Percentiles rank a stretch among this genome's conserved stretches.
phyloP scores from a whole-genome alignment of 2,329 filamentous ascomycete genomes.

The Chaetomium sp. region DNA sequence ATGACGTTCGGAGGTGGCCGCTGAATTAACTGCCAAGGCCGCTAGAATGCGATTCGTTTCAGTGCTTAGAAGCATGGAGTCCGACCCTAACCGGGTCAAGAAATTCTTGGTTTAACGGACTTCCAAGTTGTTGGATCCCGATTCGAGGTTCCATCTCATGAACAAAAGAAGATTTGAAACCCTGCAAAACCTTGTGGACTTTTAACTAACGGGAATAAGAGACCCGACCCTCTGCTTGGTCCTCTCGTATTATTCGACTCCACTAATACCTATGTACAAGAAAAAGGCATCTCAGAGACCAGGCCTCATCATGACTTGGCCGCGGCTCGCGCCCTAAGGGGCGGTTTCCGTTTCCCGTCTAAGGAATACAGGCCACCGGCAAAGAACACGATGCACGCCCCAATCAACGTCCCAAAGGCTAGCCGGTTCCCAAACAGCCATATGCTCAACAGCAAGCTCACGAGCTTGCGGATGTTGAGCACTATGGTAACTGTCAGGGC shows the following conservation, averaged over 20 bases:
- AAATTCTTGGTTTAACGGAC: slow-evolving; percentile 19
- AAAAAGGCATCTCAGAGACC: not conserved
- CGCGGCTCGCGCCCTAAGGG: slow-evolving; percentile 35
- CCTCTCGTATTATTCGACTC: not conserved
- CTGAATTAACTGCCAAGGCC: slow-evolving; percentile 24
- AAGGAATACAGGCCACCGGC: slow-evolving; percentile 90
- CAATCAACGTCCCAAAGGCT: slow-evolving; percentile 73
- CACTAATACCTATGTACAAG: slow-evolving; percentile 21
- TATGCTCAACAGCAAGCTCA: slow-evolving; percentile 87
- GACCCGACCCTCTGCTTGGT: not conserved
- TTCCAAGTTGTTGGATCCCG: not conserved
- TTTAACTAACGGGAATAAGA: not conserved
- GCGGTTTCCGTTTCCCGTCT: slow-evolving; percentile 53
- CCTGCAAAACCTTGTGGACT: not conserved
- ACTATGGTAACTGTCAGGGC: slow-evolving; percentile 96
- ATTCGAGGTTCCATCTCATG: not conserved
- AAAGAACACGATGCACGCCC: slow-evolving; percentile 83
- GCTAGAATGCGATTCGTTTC: slow-evolving; percentile 27
- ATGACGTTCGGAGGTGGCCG: slow-evolving; percentile 21
- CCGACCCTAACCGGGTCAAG: slow-evolving; percentile 29
- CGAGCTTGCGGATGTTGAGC: slow-evolving; percentile 89
- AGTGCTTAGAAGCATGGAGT: slow-evolving; percentile 27
- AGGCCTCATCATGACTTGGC: slow-evolving; percentile 27
- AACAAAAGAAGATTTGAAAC: not conserved
- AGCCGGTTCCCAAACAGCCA: slow-evolving; percentile 90